These are phyloP conservation scores for Entomortierella parvispora DNA, from an alignment of 192 early-diverging fungal species.

Conservation along the genomic window DNA sequence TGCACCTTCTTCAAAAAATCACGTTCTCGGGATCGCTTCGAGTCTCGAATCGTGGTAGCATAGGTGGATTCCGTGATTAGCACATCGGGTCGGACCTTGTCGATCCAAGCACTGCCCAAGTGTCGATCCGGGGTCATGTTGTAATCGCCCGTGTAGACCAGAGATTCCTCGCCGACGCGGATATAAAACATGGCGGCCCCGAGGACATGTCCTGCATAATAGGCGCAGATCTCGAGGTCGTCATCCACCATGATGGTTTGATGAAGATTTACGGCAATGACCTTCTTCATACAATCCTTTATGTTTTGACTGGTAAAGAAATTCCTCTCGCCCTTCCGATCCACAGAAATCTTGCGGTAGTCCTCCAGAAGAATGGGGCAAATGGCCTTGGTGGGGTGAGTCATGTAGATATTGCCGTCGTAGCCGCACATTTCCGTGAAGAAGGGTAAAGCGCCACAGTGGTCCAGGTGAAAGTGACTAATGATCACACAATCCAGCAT, in stretches of 20 bases:
- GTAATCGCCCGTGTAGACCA: slow-evolving; percentile 90
- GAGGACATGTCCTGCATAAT: slow-evolving; percentile 98
- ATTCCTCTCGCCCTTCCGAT: slow-evolving; percentile 87
- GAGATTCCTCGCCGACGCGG: slow-evolving; percentile 75
- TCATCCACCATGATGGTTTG: slow-evolving; percentile 87
- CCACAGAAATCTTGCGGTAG: slow-evolving; percentile 92
- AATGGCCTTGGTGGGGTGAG: slow-evolving; percentile 96
- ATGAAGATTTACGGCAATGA: slow-evolving; percentile 86
- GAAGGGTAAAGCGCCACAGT: slow-evolving; percentile 96
- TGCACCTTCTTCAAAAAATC: slow-evolving; percentile 93
- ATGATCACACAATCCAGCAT: slow-evolving; percentile 94
- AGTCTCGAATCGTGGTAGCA: slow-evolving; percentile 94
- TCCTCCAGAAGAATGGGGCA: slow-evolving; percentile 93
- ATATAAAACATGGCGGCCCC: slow-evolving; percentile 98
- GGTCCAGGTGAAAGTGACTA: slow-evolving; percentile 98
- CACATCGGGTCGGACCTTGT: slow-evolving; percentile 89
- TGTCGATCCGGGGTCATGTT: slow-evolving; percentile 94
- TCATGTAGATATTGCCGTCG: slow-evolving; percentile 98
- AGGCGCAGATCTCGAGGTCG: slow-evolving; percentile 84
- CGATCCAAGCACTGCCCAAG: slow-evolving; percentile 96
- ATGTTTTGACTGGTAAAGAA: slow-evolving; percentile 92
- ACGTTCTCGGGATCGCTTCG: slow-evolving; percentile 90
- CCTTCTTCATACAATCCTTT: slow-evolving; percentile 95
- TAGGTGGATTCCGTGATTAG: slow-evolving; percentile 98
- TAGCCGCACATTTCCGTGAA: slow-evolving; percentile 97